These are phyloP conservation scores for Alternaria solani DNA, from an alignment of 2,329 filamentous ascomycete species.

Conservation along the genomic window DNA sequence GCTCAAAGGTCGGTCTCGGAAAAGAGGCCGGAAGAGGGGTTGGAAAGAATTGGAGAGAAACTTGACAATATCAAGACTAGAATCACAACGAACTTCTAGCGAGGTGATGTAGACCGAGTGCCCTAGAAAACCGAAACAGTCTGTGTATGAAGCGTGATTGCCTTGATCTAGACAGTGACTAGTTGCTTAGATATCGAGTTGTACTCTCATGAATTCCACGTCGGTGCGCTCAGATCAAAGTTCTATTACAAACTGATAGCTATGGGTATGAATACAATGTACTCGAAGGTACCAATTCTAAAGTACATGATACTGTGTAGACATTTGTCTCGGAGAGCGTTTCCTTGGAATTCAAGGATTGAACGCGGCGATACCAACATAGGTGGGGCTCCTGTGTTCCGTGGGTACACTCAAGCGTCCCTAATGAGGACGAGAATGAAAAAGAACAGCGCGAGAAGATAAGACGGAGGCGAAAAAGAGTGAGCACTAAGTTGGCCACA, in stretches of 20 bases:
- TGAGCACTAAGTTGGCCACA: constrained; percentile 4
- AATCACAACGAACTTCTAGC: constrained; percentile 24
- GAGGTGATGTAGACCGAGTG: background rate
- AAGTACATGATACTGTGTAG: background rate
- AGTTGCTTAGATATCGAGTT: too few species aligned
- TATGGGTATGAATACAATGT: too few species aligned
- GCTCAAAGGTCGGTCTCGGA: constrained; percentile 59
- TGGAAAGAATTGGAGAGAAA: constrained; percentile 53
- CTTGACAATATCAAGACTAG: constrained; percentile 50
- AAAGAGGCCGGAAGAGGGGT: constrained; percentile 54
- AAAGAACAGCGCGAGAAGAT: constrained; percentile 8
- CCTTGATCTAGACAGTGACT: background rate
- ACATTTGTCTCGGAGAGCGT: constrained; percentile 4
- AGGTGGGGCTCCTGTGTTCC: constrained; percentile 8
- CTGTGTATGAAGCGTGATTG: background rate
- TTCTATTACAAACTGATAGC: too few species aligned
- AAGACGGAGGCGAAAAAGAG: constrained; percentile 4
- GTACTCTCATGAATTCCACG: too few species aligned
- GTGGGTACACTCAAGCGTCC: constrained; percentile 6
- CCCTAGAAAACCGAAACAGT: background rate
- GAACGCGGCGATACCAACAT: constrained; percentile 4
- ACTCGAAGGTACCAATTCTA: too few species aligned
- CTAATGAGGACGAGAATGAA: background rate
- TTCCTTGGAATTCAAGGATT: constrained; percentile 7
- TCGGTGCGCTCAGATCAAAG: too few species aligned